phyloP scores from a whole-genome alignment of 495 filamentous ascomycete genomes.

The Neohortaea acidophila region DNA sequence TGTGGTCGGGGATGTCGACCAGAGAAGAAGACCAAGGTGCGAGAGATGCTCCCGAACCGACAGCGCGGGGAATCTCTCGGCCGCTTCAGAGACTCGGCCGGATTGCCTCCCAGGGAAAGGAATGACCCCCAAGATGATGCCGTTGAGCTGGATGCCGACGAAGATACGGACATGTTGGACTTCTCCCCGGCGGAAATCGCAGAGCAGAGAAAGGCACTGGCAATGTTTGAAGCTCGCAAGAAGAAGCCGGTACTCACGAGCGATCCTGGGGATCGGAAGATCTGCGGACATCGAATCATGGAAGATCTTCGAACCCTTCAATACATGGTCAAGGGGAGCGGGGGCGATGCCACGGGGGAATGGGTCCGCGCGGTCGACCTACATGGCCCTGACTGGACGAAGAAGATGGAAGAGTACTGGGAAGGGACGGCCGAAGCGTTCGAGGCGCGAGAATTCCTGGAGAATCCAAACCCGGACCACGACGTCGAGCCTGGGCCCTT shows the following conservation, averaged over 20 bases:
- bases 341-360: neutral
- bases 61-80: neutral
- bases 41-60: neutral
- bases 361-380: neutral
- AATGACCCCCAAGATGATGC: neutral
- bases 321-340: neutral
- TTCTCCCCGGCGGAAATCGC: neutral
- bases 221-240: neutral
- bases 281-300: too few species aligned
- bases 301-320: too few species aligned
- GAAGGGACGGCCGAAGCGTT: neutral
- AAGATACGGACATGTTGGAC: too few species aligned
- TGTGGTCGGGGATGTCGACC: neutral
- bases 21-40: neutral
- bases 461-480: neutral
- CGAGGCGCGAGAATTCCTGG: neutral
- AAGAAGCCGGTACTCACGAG: neutral
- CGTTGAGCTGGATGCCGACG: neutral
- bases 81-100: neutral
- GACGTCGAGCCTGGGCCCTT: neutral
- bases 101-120: neutral
- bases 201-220: constrained; percentile 1
- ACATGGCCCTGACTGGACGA: neutral
- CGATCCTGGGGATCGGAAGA: too few species aligned
- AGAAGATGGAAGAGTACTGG: constrained; percentile 1